Evolutionary conservation across 495 filamentous ascomycete genomes (phyloP).

Genomic region (Xylaria flabelliformis): DNA sequence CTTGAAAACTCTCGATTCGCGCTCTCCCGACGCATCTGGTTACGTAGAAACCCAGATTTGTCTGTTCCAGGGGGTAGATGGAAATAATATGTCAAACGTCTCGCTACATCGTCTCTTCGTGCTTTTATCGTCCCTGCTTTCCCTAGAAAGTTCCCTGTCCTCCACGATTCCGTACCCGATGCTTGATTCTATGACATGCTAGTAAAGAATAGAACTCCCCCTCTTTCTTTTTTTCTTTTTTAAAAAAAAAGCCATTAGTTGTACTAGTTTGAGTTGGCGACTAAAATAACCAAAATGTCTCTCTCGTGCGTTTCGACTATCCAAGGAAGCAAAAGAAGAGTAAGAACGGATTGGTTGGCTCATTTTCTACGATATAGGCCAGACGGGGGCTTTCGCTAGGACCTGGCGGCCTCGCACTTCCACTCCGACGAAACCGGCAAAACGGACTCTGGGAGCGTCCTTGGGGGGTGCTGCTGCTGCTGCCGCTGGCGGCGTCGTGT

Average conservation of each 20-base stretch:
- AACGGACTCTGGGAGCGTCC: slow-evolving; percentile 66
- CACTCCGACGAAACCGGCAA: slow-evolving; percentile 84
- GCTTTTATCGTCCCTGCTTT: slow-evolving; percentile 5
- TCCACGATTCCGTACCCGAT: slow-evolving; percentile 11
- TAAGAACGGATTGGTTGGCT: background rate
- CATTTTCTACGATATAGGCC: slow-evolving; percentile 57
- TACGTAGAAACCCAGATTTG: background rate
- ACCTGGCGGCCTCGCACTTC: slow-evolving; percentile 86
- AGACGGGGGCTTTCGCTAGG: slow-evolving; percentile 90
- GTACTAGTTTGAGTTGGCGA: background rate
- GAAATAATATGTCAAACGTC: slow-evolving; percentile 29
- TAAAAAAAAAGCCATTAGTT: slow-evolving; percentile 1
- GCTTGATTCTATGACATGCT: slow-evolving; percentile 25
- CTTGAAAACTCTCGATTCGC: slow-evolving; percentile 14
- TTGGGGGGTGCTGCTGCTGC: slow-evolving; percentile 41
- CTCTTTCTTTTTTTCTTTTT: background rate
- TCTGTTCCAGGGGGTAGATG: slow-evolving; percentile 5
- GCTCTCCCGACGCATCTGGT: slow-evolving; percentile 1
- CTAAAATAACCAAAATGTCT: background rate
- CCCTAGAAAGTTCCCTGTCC: background rate
- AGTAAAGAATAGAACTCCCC: slow-evolving; percentile 7
- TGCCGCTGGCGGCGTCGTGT: slow-evolving; percentile 52
- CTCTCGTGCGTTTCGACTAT: slow-evolving; percentile 3
- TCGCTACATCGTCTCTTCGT: slow-evolving; percentile 25
- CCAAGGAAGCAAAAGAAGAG: background rate